A percentile compares a stretch with the other conserved stretches of the same genome.
Evolutionary conservation across 2,329 filamentous ascomycete species (phyloP).

Genomic region (Achaetomium macrosporum): DNA sequence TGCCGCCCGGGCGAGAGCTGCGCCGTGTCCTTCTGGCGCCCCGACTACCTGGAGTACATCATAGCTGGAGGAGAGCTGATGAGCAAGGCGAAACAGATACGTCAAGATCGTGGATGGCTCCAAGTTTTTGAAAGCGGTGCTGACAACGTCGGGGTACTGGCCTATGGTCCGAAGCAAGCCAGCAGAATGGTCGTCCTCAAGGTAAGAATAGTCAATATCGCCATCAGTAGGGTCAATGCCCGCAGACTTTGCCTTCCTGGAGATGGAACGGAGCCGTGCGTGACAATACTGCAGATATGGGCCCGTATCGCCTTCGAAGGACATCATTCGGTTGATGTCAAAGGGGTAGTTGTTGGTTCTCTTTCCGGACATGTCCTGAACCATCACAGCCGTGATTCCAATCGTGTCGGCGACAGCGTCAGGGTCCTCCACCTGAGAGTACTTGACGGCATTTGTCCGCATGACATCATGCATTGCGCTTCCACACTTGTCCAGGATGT

Average conservation of each 20-base stretch:
- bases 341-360: constrained; percentile 49
- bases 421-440: constrained; percentile 55
- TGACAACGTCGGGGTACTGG: constrained; percentile 59
- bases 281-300: constrained; percentile 65
- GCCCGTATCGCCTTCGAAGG: constrained; percentile 68
- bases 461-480: constrained; percentile 70
- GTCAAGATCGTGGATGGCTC: constrained; percentile 57
- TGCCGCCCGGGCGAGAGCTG: constrained; percentile 54
- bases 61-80: constrained; percentile 55
- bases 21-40: constrained; percentile 42
- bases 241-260: constrained; percentile 5
- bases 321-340: constrained; percentile 66
- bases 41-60: constrained; percentile 58
- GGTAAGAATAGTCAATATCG: constrained; percentile 11
- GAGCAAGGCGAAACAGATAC: constrained; percentile 63
- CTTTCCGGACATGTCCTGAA: constrained; percentile 69
- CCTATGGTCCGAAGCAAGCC: constrained; percentile 57
- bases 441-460: constrained; percentile 8
- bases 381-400: constrained; percentile 65
- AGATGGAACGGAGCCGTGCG: constrained; percentile 50
- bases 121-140: constrained; percentile 59
- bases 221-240: constrained; percentile 2
- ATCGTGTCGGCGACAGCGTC: constrained; percentile 57
- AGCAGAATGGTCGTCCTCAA: constrained; percentile 40
- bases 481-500: constrained; percentile 51